A percentile compares a stretch with the other conserved stretches of the same genome.
Evolutionary conservation across 257 asterid genomes (phyloP).

Genomic region (Solanum gandarillasii): DNA sequence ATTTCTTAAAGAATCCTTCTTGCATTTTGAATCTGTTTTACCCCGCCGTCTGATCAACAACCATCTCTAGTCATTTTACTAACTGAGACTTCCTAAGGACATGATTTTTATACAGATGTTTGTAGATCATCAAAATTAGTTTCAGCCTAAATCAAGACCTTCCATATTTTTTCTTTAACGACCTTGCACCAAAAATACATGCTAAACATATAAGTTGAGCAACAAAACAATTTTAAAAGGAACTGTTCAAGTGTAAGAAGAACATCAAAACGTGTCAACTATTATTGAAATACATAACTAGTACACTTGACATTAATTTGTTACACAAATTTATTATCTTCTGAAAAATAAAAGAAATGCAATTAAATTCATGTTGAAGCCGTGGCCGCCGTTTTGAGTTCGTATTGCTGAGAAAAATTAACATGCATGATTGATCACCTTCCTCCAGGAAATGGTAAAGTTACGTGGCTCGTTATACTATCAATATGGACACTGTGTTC

Average conservation of each 20-base stretch:
- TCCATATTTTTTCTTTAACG: background rate
- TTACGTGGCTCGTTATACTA: too few species aligned
- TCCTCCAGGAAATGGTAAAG: too few species aligned
- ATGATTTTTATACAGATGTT: background rate
- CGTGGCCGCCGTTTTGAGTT: too few species aligned
- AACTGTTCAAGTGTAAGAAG: background rate
- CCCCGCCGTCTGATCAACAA: background rate
- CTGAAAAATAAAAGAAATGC: too few species aligned
- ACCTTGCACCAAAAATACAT: background rate
- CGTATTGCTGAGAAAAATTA: too few species aligned
- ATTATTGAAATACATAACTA: too few species aligned
- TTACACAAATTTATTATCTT: too few species aligned
- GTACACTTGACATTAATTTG: too few species aligned
- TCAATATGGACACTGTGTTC: too few species aligned
- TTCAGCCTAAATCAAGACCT: background rate
- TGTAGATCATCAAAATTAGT: background rate
- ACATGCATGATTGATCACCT: too few species aligned
- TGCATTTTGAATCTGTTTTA: too few species aligned
- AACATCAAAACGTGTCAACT: background rate
- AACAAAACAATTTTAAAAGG: background rate
- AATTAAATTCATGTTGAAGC: too few species aligned
- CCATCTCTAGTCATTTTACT: background rate
- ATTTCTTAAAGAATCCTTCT: background rate
- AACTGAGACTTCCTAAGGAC: background rate
- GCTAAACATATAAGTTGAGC: background rate